phyloP scores from a whole-genome alignment of 2,329 filamentous ascomycete species.

The Domatiomyces globalis region DNA sequence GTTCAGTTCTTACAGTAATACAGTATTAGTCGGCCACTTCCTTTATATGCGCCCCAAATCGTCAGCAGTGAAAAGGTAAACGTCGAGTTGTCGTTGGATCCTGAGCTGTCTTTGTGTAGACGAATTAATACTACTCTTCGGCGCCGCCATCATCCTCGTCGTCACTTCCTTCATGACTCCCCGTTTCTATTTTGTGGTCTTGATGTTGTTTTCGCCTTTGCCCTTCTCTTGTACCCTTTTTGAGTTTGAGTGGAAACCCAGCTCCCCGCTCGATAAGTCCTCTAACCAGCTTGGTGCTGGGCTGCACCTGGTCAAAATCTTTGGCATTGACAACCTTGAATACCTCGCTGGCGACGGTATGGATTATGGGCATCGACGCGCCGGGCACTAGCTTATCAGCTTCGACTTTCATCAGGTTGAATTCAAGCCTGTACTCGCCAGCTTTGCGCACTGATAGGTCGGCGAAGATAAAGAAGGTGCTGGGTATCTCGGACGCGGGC shows the following conservation, averaged over 20 bases:
- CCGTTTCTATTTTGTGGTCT: slow-evolving; percentile 9
- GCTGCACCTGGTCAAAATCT: slow-evolving; percentile 19
- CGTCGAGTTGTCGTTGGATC: too few relatives aligned
- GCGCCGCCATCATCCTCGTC: slow-evolving; percentile 3
- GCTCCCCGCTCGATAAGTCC: slow-evolving; percentile 17
- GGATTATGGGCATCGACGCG: slow-evolving; percentile 5
- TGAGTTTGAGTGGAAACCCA: slow-evolving; percentile 17
- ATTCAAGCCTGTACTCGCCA: slow-evolving; percentile 32
- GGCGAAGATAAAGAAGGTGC: slow-evolving; percentile 35
- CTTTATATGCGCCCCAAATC: too few relatives aligned
- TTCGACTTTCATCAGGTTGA: slow-evolving; percentile 30
- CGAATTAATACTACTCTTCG: background rate
- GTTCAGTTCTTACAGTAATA: too few relatives aligned
- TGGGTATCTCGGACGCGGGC: slow-evolving; percentile 19
- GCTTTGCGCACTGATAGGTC: slow-evolving; percentile 34
- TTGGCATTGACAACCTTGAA: slow-evolving; percentile 19
- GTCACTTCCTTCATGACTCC: slow-evolving; percentile 2
- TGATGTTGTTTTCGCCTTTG: slow-evolving; percentile 7
- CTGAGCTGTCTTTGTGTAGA: too few relatives aligned
- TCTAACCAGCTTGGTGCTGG: slow-evolving; percentile 17
- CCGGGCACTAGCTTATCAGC: slow-evolving; percentile 4
- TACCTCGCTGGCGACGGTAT: slow-evolving; percentile 10
- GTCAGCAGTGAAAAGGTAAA: background rate
- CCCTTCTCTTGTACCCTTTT: slow-evolving; percentile 17
- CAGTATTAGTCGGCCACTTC: too few relatives aligned